Evolutionary conservation across 1,284 basidiomycete genomes (phyloP), one percentile per base, ranked within the genome.

Genomic region (Neotropicomus parvogracilis): DNA sequence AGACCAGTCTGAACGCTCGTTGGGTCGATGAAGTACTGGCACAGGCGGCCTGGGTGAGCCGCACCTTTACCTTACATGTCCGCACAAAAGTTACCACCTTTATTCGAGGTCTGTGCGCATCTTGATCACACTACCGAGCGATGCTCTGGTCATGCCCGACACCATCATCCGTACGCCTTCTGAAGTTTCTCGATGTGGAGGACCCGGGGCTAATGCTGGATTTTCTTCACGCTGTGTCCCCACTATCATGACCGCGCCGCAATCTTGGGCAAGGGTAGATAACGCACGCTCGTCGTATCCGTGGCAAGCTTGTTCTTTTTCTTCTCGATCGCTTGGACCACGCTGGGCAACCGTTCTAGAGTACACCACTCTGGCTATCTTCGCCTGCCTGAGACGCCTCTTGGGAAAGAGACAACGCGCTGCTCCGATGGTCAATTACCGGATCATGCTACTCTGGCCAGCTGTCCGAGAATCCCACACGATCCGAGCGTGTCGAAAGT

Each of bases 41-140:
- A 14, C 80, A 88, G 63, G 82, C 84, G 28, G 82, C 83, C 51
- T 88, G 82, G 83, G 87, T 88, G 64, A 59, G 77, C 66, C 28
- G 6, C 48, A 35, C 50, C 37, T 40, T 34, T 36, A 27, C 20
- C n/a, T 31, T 34, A 35, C 55, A 50, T 50, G 55, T 54, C 39
- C 14, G 3, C 24, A 31, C 29, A 6, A 28, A 58, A 87, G 85
- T 64, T 89, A 26, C 65, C 88, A 19, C 76, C 83, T 3, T 66
- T 87, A 49, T 89, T 88, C 54, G 85, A 88, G 61, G 66, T 85
- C 38, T 85, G 80, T 53, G 74, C 80, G 0, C 83, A 88, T 59
- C 85, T 84, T 10, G 58, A 72, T 29, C 78, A 85, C 59, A 75
- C 76, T 0, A 67, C 68, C 1, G 60, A 71, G 29, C 77, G 85